Percentiles rank a stretch among this genome's conserved stretches.
phyloP scores from a whole-genome alignment of 2,329 filamentous ascomycete genomes.

The Arthrocladium fulminans region DNA sequence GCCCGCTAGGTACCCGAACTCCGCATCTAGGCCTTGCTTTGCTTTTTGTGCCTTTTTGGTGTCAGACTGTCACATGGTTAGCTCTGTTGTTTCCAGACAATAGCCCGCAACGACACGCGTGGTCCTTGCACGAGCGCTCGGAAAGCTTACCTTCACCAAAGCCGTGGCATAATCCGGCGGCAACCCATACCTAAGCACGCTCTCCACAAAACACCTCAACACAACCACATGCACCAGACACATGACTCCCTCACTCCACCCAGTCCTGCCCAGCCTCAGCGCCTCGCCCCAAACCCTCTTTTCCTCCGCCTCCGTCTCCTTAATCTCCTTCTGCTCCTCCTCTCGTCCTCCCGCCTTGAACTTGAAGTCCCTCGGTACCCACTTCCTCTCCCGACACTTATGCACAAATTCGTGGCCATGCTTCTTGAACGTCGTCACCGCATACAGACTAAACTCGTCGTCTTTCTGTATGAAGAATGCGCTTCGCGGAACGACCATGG shows the following conservation, averaged over 20 bases:
- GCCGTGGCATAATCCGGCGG: slow-evolving; percentile 83
- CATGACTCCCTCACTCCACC: slow-evolving; percentile 93
- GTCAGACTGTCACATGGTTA: slow-evolving; percentile 54
- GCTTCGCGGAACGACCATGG: slow-evolving; percentile 90
- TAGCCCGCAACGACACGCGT: too few species aligned
- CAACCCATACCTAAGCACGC: slow-evolving; percentile 88
- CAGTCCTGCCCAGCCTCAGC: slow-evolving; percentile 74
- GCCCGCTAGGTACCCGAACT: slow-evolving; percentile 85
- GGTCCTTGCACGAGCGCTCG: too few species aligned
- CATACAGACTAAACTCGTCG: slow-evolving; percentile 80
- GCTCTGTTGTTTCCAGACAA: not conserved
- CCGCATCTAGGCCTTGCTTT: slow-evolving; percentile 67
- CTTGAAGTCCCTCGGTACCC: slow-evolving; percentile 91
- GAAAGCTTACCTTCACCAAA: slow-evolving; percentile 68
- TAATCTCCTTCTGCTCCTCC: slow-evolving; percentile 78
- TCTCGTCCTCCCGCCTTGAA: slow-evolving; percentile 84
- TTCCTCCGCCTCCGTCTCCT: slow-evolving; percentile 73
- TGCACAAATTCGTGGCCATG: slow-evolving; percentile 76
- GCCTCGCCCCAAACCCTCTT: slow-evolving; percentile 89
- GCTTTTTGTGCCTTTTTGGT: slow-evolving; percentile 73
- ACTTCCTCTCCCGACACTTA: slow-evolving; percentile 85
- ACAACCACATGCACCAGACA: slow-evolving; percentile 89
- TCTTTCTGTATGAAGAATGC: slow-evolving; percentile 72
- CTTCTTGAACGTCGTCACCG: slow-evolving; percentile 91
- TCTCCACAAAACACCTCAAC: slow-evolving; percentile 91